phyloP scores from a whole-genome alignment of 805 yeast species.

The Candida takata region DNA sequence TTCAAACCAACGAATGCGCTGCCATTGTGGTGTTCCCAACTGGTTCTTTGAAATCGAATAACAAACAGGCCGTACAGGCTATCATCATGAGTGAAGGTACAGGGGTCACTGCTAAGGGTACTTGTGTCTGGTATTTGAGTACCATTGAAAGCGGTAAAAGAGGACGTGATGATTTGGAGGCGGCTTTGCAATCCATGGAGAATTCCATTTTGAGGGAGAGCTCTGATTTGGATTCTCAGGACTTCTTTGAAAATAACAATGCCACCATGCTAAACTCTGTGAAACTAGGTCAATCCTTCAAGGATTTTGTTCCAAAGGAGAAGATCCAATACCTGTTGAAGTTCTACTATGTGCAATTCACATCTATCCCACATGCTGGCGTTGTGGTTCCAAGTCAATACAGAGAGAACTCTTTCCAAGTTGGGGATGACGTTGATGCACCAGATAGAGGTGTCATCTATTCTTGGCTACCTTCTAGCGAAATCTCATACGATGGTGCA shows the following conservation, averaged over 20 bases:
- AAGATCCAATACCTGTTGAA: conserved; percentile 56
- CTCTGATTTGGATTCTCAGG: conserved; percentile 31
- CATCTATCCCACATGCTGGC: conserved; percentile 51
- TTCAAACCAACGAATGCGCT: conserved; percentile 73
- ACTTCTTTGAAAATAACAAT: conserved; percentile 35
- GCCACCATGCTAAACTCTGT: conserved; percentile 72
- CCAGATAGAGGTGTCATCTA: conserved; percentile 43
- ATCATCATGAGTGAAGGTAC: conserved; percentile 81
- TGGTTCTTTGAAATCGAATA: conserved; percentile 55
- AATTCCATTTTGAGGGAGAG: conserved; percentile 75
- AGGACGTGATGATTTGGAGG: conserved; percentile 72
- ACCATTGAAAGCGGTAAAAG: conserved; percentile 63
- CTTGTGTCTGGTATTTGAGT: conserved; percentile 85
- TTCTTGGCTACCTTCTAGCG: conserved; percentile 70
- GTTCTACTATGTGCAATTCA: conserved; percentile 52
- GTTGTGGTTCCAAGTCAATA: conserved; percentile 38
- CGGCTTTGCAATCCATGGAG: conserved; percentile 77
- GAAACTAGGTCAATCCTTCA: conserved; percentile 78
- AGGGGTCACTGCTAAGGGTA: conserved; percentile 82
- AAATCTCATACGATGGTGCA: conserved; percentile 86
- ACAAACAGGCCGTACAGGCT: conserved; percentile 74
- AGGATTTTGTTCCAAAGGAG: conserved; percentile 77
- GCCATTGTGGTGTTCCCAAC: conserved; percentile 93
- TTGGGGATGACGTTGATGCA: conserved; percentile 22
- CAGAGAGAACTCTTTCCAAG: conserved; percentile 26